Evolutionary conservation across 768 basidiomycete genomes (phyloP).

Genomic region (Tulasnella sp.): DNA sequence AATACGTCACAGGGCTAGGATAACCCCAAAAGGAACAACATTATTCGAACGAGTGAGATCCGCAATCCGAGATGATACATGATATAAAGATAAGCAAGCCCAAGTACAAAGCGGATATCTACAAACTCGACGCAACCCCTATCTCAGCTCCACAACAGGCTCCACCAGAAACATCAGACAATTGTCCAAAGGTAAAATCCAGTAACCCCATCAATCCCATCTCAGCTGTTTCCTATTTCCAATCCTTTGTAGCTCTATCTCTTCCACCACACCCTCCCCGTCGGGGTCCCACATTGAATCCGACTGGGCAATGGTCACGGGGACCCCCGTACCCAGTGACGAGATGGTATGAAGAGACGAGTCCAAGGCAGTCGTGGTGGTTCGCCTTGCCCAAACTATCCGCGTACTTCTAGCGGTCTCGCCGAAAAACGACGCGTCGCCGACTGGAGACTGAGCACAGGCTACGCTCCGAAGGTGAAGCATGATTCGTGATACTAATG

Average conservation of each 20-base stretch:
- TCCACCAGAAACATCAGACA: too few relatives aligned
- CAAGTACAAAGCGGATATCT: too few relatives aligned
- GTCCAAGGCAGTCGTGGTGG: not conserved
- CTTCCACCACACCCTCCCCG: not conserved
- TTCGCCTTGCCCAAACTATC: not conserved
- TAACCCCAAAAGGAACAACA: too few relatives aligned
- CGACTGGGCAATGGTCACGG: not conserved
- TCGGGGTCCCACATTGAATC: not conserved
- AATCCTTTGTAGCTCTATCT: not conserved
- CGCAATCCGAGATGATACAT: too few relatives aligned
- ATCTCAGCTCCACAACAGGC: too few relatives aligned
- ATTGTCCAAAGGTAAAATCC: too few relatives aligned
- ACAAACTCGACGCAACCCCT: too few relatives aligned
- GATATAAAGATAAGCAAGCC: too few relatives aligned
- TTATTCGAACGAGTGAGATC: too few relatives aligned
- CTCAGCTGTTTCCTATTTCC: not conserved
- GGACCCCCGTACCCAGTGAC: not conserved
- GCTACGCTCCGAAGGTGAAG: not conserved
- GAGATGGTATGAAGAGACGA: not conserved
- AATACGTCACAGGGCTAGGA: too few relatives aligned
- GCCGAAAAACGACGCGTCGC: not conserved
- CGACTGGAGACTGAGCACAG: not conserved
- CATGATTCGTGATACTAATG: slow-evolving; percentile 2
- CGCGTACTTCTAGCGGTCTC: not conserved
- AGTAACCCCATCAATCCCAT: not conserved